Evolutionary conservation across 495 filamentous ascomycete species (phyloP).

Genomic region (Cercophora sp.): DNA sequence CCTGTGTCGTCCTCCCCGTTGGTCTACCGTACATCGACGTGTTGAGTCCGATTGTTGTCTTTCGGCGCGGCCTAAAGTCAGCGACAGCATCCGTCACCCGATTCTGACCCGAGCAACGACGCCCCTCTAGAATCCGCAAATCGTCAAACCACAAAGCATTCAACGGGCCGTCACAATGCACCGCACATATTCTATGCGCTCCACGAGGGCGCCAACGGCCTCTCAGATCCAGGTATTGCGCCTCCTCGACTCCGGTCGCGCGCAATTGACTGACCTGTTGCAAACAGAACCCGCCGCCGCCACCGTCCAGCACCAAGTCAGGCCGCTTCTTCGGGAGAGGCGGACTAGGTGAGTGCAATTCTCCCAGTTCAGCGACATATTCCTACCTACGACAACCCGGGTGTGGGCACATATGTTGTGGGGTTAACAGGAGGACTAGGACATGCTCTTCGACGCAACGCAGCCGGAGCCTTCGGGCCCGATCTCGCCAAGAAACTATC

Average conservation of each 20-base stretch:
- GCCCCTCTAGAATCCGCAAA: too few relatives aligned
- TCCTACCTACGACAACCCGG: too few relatives aligned
- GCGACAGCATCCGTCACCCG: neutral
- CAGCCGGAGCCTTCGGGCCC: conserved; percentile 91
- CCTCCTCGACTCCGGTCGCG: too few relatives aligned
- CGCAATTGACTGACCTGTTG: conserved; percentile 13
- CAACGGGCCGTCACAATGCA: conserved; percentile 75
- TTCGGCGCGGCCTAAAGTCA: neutral
- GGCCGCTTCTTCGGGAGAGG: conserved; percentile 80
- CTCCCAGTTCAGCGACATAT: too few relatives aligned
- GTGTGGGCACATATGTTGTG: conserved; percentile 8
- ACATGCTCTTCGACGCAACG: conserved; percentile 87
- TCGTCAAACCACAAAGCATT: neutral
- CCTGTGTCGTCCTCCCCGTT: neutral
- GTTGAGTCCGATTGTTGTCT: neutral
- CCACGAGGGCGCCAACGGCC: conserved; percentile 83
- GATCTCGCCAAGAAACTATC: conserved; percentile 96
- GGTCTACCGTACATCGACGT: too few relatives aligned
- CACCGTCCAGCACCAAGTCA: conserved; percentile 83
- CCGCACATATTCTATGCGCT: conserved; percentile 98
- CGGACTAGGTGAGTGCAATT: conserved; percentile 70
- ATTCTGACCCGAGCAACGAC: neutral
- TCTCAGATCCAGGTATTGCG: conserved; percentile 51
- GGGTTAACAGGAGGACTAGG: conserved; percentile 49
- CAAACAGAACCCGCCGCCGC: conserved; percentile 91